Base-by-base conservation (phyloP, 108 stramenopile genomes). In the Thalassiosira profunda region DNA sequence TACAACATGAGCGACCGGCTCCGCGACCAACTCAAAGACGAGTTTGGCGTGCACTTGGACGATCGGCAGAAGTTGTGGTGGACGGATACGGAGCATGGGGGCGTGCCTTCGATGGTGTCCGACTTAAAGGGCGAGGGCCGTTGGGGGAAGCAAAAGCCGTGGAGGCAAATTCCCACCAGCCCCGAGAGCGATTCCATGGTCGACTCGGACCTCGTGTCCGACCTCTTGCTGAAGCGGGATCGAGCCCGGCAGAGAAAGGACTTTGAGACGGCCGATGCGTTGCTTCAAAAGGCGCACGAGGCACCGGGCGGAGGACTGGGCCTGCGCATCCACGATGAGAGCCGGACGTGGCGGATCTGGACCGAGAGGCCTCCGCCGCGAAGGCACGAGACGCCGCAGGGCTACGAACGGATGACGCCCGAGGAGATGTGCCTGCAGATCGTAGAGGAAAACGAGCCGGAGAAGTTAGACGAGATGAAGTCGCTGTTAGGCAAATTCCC, bases 31-130 rank as follows among this genome's bases (percentile, higher is more conserved):
- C 68, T 94, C 41, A 88, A 91, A 60, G 25, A 52, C 5, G 57
- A 80, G 12, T 76, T 77, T 53, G 71, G 77, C 34, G 93, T 94
- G 4, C 86, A 89, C 56, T 42, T 91, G 2, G 92, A 94, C 44
- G 92, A 94, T 61, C 74, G 88, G 9, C 70, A 88, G 8, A 90
- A 90, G 61, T 58, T 91, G 62, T 94, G 93, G 93, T 94, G 93
- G 93, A 79, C 69, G 2, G 79, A 70, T n/a, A 70, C 76, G 10
- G 65, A 74, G 9, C 82, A 89, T 64, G 78, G 78, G 20, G 77
- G 85, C 9, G 86, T 89, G 36, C 92, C 92, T 4, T 60, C 66
- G 37, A 23, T 66, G 11, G 82, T 94, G 23, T 78, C 84, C 1
- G 82, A 79, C 12, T 70, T 89, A 48, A 94, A 94, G 45, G 90